These are phyloP conservation scores for Sporothrix protearum DNA, from an alignment of 2,329 filamentous ascomycete genomes.

Conservation along the genomic window DNA sequence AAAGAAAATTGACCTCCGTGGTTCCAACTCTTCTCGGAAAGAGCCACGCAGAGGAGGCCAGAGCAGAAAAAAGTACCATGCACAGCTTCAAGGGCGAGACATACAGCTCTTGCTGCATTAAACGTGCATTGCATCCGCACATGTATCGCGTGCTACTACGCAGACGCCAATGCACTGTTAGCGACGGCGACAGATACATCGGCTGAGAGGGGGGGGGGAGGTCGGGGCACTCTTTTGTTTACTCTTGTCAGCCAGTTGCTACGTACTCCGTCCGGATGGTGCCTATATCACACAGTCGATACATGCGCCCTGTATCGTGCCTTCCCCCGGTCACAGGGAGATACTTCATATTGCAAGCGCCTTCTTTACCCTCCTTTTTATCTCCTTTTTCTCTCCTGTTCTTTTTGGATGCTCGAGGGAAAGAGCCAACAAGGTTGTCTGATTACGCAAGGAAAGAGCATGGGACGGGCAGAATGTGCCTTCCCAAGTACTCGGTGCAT, in stretches of 20 bases:
- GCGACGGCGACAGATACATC: not conserved
- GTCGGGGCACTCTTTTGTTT: slow-evolving; percentile 1
- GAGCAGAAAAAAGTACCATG: not conserved
- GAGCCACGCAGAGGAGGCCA: slow-evolving; percentile 2
- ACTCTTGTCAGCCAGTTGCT: not conserved
- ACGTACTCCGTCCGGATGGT: not conserved
- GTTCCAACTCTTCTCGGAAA: not conserved
- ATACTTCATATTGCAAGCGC: not conserved
- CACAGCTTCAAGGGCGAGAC: slow-evolving; percentile 5
- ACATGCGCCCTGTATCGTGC: not conserved
- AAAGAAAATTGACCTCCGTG: not conserved
- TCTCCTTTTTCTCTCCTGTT: too few species aligned
- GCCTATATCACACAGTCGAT: not conserved
- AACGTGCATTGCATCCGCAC: slow-evolving; percentile 2
- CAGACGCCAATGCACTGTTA: slow-evolving; percentile 6
- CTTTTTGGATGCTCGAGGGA: not conserved
- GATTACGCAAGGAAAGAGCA: not conserved
- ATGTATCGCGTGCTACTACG: not conserved
- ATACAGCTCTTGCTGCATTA: slow-evolving; percentile 4
- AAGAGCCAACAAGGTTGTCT: not conserved
- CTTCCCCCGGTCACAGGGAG: not conserved
- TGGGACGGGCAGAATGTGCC: not conserved
- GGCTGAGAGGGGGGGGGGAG: not conserved
- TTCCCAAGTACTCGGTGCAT: not conserved
- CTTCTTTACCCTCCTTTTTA: too few species aligned